A percentile compares a stretch with the other conserved stretches of the same genome.
phyloP scores from a whole-genome alignment of 2,329 filamentous ascomycete species.

The Bipolaris cookei region DNA sequence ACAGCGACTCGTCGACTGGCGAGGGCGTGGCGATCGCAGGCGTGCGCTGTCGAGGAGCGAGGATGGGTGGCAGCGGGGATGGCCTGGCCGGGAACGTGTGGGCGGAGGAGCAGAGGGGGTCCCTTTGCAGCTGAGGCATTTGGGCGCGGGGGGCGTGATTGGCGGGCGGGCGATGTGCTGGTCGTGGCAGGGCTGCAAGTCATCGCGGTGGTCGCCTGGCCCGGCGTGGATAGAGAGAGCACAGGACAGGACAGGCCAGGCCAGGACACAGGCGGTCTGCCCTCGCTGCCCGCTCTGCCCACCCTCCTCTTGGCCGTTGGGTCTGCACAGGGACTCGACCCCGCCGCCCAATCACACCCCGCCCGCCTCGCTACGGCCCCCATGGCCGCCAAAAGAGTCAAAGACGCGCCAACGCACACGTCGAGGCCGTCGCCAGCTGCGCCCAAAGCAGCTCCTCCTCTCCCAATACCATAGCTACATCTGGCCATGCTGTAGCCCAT shows the following conservation, averaged over 20 bases:
- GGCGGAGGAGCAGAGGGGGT: neutral
- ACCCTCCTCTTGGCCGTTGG: too few relatives aligned
- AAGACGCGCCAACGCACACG: slow-evolving; percentile 33
- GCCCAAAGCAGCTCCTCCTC: slow-evolving; percentile 25
- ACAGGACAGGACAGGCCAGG: too few relatives aligned
- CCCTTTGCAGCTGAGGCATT: slow-evolving; percentile 24
- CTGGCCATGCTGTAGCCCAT: slow-evolving; percentile 29
- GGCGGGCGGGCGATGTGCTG: slow-evolving; percentile 26
- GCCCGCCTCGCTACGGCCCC: slow-evolving; percentile 18
- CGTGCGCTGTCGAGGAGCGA: slow-evolving; percentile 26
- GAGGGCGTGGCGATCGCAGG: slow-evolving; percentile 16
- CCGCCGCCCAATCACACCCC: slow-evolving; percentile 21
- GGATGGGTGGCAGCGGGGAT: slow-evolving; percentile 23
- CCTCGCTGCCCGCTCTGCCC: neutral
- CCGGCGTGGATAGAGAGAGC: neutral
- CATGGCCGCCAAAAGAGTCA: slow-evolving; percentile 18
- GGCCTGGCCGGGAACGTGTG: slow-evolving; percentile 16
- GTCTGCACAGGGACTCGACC: slow-evolving; percentile 14
- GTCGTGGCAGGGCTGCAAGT: slow-evolving; percentile 26
- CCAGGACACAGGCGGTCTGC: slow-evolving; percentile 25
- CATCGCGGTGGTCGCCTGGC: slow-evolving; percentile 27
- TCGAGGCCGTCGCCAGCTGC: slow-evolving; percentile 21
- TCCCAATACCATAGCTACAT: slow-evolving; percentile 28
- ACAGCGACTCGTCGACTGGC: neutral
- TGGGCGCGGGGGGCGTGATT: slow-evolving; percentile 26